Evolutionary conservation across 1,284 basidiomycete genomes (phyloP), one percentile per base, ranked within the genome.

Genomic region (Apiotrichum akiyoshidainum): DNA sequence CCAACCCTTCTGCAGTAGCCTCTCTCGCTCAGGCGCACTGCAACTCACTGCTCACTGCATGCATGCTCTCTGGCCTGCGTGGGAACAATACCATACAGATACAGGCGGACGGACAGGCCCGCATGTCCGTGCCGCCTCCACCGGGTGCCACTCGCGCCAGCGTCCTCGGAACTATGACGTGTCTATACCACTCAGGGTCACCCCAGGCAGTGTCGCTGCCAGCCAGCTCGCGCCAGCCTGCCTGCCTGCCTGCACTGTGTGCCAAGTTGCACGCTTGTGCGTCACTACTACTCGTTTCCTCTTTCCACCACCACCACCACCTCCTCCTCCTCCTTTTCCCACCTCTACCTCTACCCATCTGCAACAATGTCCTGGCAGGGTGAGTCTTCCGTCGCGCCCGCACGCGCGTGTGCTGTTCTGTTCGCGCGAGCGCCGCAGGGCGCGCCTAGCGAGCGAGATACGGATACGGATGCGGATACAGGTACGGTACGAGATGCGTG

Each of bases 341-440:
- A n/a, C 26, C 26, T 31, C 7, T 7, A 31, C 26, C 26, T 31
- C 26, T 31, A 31, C 26, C 26, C 19, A 19, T 54, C 47, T 40
- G 5, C 21, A 26, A 55, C 52, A 35, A 63, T 63, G 61, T 63
- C 61, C 58, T 63, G 61, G 61, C 61, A 63, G 55, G 49, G 61
- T 63, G 58, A 63, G 61, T 63, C 26, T 26, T 37, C 21, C 8
- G 37, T 22, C 13, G n/a, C n/a, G n/a, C n/a, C n/a, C n/a, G n/a
- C n/a, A n/a, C n/a, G n/a, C n/a, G n/a, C n/a, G 19, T 13, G 14
- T 16, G n/a, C 44, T 10, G 16, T 22, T 9, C 5, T 33, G 17
- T 12, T 33, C 5, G 34, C 46, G 17, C 22, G 8, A 11, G 5
- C 31, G 31, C 14, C 17, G 35, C 14, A 31, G 4, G 3, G 26